These are phyloP conservation scores for Bidens hawaiensis DNA, from an alignment of 140 eudicot species.

Conservation along the genomic window DNA sequence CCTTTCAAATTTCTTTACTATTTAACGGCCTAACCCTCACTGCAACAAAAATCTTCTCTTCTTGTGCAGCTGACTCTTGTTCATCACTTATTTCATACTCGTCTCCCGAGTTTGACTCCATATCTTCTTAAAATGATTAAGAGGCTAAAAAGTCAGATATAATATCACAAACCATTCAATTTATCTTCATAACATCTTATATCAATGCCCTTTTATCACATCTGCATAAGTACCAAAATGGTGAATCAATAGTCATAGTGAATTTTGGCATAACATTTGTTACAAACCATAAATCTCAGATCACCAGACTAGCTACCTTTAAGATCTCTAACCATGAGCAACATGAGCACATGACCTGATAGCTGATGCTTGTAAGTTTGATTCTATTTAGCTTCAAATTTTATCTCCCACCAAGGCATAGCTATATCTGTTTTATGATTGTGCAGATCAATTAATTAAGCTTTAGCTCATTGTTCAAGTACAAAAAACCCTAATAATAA, in stretches of 20 bases:
- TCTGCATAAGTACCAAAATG: not conserved
- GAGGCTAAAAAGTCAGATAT: conserved; percentile 20
- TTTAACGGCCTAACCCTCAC: conserved; percentile 84
- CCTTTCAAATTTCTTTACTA: conserved; percentile 51
- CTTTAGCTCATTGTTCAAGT: conserved; percentile 8
- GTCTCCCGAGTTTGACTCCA: conserved; percentile 59
- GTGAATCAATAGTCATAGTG: not conserved
- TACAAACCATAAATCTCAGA: not conserved
- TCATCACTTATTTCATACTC: conserved; percentile 29
- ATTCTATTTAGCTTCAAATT: not conserved
- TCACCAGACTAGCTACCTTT: conserved; percentile 1
- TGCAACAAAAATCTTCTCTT: conserved; percentile 81
- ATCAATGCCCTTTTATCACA: conserved; percentile 1
- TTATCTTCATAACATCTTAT: conserved; percentile 17
- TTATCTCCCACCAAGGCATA: conserved; percentile 3
- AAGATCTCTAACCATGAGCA: not conserved
- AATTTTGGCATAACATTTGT: not conserved
- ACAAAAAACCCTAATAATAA: not conserved
- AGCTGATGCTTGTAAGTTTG: not conserved
- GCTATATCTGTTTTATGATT: not conserved
- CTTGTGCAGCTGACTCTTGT: conserved; percentile 43
- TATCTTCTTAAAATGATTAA: conserved; percentile 28
- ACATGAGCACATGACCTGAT: not conserved
- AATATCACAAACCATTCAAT: conserved; percentile 6
- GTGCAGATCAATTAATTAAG: not conserved